Conservation (phyloP, 1,284 basidiomycete genomes). For the Tilletia horrida region DNA sequence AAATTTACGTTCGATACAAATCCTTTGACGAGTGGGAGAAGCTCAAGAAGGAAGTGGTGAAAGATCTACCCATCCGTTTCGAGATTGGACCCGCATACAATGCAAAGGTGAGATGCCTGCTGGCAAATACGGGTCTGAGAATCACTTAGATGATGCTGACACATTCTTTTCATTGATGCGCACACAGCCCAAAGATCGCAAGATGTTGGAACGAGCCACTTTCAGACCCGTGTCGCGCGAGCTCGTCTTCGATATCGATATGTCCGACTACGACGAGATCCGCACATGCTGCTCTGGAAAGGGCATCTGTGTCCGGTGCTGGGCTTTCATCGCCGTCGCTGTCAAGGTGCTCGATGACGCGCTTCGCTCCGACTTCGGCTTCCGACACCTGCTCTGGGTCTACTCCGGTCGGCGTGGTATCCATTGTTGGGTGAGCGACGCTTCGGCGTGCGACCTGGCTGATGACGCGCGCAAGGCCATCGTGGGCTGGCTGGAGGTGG, state of each 20-base stretch:
- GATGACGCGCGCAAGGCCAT: slow-evolving; percentile 86
- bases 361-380: slow-evolving; percentile 78
- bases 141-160: neutral
- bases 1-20: slow-evolving; percentile 84
- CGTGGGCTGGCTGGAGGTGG: slow-evolving; percentile 80
- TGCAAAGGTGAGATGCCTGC: slow-evolving; percentile 65
- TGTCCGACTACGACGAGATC: slow-evolving; percentile 97
- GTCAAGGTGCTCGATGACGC: slow-evolving; percentile 79
- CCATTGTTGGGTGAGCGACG: slow-evolving; percentile 94
- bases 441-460: slow-evolving; percentile 77
- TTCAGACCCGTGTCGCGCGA: slow-evolving; percentile 80
- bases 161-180: neutral
- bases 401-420: slow-evolving; percentile 98
- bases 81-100: slow-evolving; percentile 95
- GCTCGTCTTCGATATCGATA: slow-evolving; percentile 98
- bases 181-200: slow-evolving; percentile 79
- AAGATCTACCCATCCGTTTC: slow-evolving; percentile 64
- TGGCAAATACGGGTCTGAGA: neutral
- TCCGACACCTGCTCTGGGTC: slow-evolving; percentile 80
- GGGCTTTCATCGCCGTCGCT: slow-evolving; percentile 89
- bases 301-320: slow-evolving; percentile 87
- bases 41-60: slow-evolving; percentile 73
- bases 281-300: slow-evolving; percentile 92
- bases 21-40: slow-evolving; percentile 82
- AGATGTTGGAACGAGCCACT: slow-evolving; percentile 71